These are phyloP conservation scores for Yamadazyma taylorii DNA, from an alignment of 1,139 yeast genomes.

Conservation along the genomic window DNA sequence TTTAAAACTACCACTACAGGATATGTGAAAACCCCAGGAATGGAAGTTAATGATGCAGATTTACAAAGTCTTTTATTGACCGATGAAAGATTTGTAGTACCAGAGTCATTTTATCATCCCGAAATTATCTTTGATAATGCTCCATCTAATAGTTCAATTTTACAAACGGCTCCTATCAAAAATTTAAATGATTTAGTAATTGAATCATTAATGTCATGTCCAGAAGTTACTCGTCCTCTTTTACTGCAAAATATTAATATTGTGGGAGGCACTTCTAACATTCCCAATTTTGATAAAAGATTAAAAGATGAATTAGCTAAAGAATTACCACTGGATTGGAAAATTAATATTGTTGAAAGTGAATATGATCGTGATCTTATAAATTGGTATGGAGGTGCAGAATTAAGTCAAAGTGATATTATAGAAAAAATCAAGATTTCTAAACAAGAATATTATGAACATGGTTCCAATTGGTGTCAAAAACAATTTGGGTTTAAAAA, in stretches of 20 bases:
- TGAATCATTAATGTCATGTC: conserved; percentile 68
- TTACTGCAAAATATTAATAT: conserved; percentile 76
- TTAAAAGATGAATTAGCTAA: conserved; percentile 58
- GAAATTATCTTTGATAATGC: conserved; percentile 54
- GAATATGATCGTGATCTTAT: conserved; percentile 25
- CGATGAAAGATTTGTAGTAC: conserved; percentile 85
- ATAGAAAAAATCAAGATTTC: conserved; percentile 62
- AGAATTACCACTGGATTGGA: conserved; percentile 69
- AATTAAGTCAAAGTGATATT: conserved; percentile 51
- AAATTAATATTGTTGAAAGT: conserved; percentile 16
- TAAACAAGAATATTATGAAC: conserved; percentile 79
- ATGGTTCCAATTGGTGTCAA: conserved; percentile 80
- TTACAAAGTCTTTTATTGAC: conserved; percentile 66
- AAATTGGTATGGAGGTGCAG: conserved; percentile 46
- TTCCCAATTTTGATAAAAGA: conserved; percentile 67
- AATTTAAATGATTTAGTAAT: conserved; percentile 75
- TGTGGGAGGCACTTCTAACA: conserved; percentile 78
- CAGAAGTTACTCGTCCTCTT: conserved; percentile 74
- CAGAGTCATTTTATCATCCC: conserved; percentile 87
- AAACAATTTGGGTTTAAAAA: conserved; percentile 69
- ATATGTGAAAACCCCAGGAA: conserved; percentile 37
- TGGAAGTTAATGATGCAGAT: conserved; percentile 29
- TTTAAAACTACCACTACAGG: conserved; percentile 77
- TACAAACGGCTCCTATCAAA: conserved; percentile 60
- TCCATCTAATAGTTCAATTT: conserved; percentile 24